phyloP scores from a whole-genome alignment of 2,329 filamentous ascomycete genomes.

The Fusarium sp. region DNA sequence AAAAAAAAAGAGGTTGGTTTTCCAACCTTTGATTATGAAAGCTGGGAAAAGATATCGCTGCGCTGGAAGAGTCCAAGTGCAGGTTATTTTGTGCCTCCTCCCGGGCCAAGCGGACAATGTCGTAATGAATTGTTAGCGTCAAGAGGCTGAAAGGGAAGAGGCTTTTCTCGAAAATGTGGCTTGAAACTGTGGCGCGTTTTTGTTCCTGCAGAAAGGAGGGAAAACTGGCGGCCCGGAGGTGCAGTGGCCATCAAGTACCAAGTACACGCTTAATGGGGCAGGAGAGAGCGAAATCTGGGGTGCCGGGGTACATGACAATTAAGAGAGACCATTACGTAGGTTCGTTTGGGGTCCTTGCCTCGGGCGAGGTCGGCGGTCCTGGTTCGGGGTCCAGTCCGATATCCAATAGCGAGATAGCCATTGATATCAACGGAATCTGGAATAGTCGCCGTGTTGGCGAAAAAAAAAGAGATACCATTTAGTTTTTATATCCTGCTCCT shows the following conservation, averaged over 20 bases:
- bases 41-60: background rate
- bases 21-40: background rate
- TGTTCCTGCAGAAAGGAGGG: background rate
- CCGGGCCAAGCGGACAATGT: background rate
- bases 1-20: background rate
- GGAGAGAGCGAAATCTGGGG: background rate
- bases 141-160: background rate
- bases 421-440: slow-evolving; percentile 13
- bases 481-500: background rate
- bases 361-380: slow-evolving; percentile 34
- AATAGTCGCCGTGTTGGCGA: background rate
- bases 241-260: background rate
- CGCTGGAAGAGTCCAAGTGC: background rate
- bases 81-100: background rate
- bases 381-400: slow-evolving; percentile 35
- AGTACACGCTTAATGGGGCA: background rate
- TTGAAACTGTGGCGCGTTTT: background rate
- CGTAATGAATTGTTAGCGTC: background rate
- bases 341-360: background rate
- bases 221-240: background rate
- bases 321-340: background rate
- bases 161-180: background rate
- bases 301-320: background rate
- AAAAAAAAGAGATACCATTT: background rate
- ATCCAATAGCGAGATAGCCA: slow-evolving; percentile 19